Base-by-base conservation (phyloP, 805 yeast species). In the Yarrowia yakushimensis region DNA sequence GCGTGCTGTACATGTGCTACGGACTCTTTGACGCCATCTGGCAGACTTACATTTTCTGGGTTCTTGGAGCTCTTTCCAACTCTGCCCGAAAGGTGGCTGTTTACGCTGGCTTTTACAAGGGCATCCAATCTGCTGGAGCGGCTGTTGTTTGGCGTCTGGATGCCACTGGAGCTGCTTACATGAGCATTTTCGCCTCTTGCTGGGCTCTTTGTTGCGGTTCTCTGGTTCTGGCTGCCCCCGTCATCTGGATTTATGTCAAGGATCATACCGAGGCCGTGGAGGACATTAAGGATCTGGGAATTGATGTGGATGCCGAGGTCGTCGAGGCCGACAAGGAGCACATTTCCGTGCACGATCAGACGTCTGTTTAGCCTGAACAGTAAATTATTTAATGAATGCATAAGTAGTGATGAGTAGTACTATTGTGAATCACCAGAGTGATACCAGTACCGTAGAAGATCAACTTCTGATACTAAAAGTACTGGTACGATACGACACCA, bases 71-170 rank as follows among this genome's bases (percentile, higher is more conserved):
- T 43, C 70, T 84, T 63, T 78, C 86, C 63, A 84, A 84, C 70
- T 79, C 81, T 68, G 79, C 85, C 31, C 78, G 82, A 73, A 81
- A 79, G 70, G 74, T 77, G 39, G 83, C 85, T 25, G 71, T 83
- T 64, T 81, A 82, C 67, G 84, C 85, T 18, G 86, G 86, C 41
- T 81, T 81, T 71, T 84, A 83, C 75, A 85, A 85, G 75, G 83
- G 85, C 63, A 71, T 85, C 64, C 88, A 84, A 73, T 79, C 84
- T 41, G 87, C 86, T 10, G 86, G 85, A 69, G 83, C 84, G 13
- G 87, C 84, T 23, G 76, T 84, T 50, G 80, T 79, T 13, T 85
- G 86, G 87, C 74, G 84, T 67, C 71, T 82, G 65, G 86, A 83
- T 68, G 79, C 82, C 30, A 64, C 74, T 34, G 71, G 68, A 12